Base-by-base conservation (phyloP, 164 flowering plant genomes). In the Chimonanthus praecox region DNA sequence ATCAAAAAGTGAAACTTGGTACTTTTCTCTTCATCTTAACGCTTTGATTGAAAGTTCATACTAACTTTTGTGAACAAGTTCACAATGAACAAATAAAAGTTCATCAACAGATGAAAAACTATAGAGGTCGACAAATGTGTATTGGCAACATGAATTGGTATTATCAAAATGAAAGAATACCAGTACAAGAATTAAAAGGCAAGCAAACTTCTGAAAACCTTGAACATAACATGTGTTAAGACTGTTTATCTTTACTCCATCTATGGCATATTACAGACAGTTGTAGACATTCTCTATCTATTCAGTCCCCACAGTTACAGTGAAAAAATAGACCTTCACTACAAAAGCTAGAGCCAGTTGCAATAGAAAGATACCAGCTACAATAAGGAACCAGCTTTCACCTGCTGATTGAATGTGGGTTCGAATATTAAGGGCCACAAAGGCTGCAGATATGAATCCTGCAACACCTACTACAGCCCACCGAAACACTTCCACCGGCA, bases 391-490 rank as follows among this genome's bases (percentile, higher is more conserved):
- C 98, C 98, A 95, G 60, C 97, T 87, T 80, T 90, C 96, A 5
- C 98, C 99, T 3, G 99, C 92, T n/a, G 99, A 91, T 70, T 73
- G 77, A 15, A 95, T 95, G 80, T 95, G 99, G 7, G 90, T 85
- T 61, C 88, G 83, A 45, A 95, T 94, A 81, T 95, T 95, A 20
- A 91, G 89, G 45, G 98, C 94, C 64, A 95, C 96, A 82, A 93
- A 95, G 15, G 88, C 81, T 48, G 99, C 98, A 47, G 99, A 95
- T 96, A 95, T 90, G 82, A 95, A 85, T 73, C 99, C 99, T 8
- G 99, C 97, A 71, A 93, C 85, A 77, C 92, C 97, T 3, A 94
- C 94, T 77, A 95, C 74, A n/a, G 86, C 92, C 99, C 99, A 95
- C 80, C 98, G 83, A 77, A 95, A 84, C 15, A 87, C 74, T 72